Evolutionary conservation across 2,329 filamentous ascomycete genomes (phyloP).

Genomic region (Arthroderma sp.): DNA sequence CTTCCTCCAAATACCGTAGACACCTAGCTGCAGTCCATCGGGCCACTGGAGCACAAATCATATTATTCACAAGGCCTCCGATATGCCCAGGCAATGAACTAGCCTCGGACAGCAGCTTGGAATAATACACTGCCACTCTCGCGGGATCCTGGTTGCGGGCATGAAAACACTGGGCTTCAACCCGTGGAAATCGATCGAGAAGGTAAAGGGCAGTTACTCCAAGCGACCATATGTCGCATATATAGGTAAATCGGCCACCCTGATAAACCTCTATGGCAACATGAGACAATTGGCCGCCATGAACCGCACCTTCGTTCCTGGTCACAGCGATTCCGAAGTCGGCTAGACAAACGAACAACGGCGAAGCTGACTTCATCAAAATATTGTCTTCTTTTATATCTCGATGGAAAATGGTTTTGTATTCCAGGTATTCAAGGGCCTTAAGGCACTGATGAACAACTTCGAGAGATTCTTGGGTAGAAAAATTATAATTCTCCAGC

Average conservation of each 20-base stretch:
- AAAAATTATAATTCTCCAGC: conserved; percentile 3
- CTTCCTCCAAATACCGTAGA: not conserved
- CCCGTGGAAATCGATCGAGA: not conserved
- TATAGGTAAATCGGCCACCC: not conserved
- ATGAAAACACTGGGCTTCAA: not conserved
- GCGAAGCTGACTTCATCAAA: conserved; percentile 4
- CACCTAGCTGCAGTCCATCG: not conserved
- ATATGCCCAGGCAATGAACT: not conserved
- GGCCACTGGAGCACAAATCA: not conserved
- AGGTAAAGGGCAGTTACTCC: conserved; percentile 8
- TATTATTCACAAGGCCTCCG: not conserved
- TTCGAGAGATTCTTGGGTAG: conserved; percentile 30
- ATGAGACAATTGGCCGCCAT: conserved; percentile 2
- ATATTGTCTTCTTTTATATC: conserved; percentile 11
- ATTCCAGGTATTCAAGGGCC: conserved; percentile 7
- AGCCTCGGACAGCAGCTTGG: not conserved
- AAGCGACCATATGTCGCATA: conserved; percentile 10
- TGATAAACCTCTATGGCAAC: conserved; percentile 5
- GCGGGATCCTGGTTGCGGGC: not conserved
- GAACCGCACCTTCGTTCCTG: not conserved
- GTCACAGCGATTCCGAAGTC: conserved; percentile 9
- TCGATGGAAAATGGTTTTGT: conserved; percentile 5
- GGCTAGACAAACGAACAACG: conserved; percentile 3
- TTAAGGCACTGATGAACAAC: conserved; percentile 4
- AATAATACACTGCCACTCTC: not conserved